Conservation (phyloP, 192 early-diverging fungal species). For the Gonapodya sp. region DNA sequence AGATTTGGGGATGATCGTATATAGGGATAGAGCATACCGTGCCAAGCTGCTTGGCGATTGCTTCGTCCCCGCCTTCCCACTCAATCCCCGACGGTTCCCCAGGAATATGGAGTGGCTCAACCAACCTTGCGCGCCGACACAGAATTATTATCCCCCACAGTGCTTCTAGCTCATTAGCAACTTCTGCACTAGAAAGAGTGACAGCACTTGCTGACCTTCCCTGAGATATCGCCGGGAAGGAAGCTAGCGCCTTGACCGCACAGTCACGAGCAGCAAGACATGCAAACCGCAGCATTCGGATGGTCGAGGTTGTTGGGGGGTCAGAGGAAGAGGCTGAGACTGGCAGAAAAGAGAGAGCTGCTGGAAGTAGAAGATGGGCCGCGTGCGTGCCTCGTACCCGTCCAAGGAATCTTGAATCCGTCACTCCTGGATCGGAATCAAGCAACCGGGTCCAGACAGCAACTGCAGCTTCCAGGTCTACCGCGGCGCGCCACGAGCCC, state of each 20-base stretch:
- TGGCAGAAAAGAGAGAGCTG: no score
- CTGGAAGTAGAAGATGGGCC: no score
- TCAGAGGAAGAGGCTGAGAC: no score
- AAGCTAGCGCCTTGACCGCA: no score
- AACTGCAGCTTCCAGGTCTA: background rate
- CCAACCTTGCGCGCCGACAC: background rate
- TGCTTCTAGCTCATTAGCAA: background rate
- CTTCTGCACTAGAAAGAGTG: no score
- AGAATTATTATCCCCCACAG: background rate
- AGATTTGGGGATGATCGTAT: no score
- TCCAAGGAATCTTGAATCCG: no score
- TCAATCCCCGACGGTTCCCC: background rate
- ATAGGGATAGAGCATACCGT: background rate
- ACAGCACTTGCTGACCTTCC: no score
- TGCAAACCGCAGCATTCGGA: background rate
- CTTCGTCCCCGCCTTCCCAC: background rate
- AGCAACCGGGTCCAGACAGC: background rate
- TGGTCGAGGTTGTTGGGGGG: no score
- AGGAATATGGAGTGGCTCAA: background rate
- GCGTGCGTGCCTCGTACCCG: no score
- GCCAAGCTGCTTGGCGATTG: background rate
- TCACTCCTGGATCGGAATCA: no score
- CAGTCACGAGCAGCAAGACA: background rate
- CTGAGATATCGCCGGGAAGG: no score
- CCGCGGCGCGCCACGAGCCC: background rate